Evolutionary conservation across 164 flowering plant genomes (phyloP).

Genomic region (Stephania japonica): DNA sequence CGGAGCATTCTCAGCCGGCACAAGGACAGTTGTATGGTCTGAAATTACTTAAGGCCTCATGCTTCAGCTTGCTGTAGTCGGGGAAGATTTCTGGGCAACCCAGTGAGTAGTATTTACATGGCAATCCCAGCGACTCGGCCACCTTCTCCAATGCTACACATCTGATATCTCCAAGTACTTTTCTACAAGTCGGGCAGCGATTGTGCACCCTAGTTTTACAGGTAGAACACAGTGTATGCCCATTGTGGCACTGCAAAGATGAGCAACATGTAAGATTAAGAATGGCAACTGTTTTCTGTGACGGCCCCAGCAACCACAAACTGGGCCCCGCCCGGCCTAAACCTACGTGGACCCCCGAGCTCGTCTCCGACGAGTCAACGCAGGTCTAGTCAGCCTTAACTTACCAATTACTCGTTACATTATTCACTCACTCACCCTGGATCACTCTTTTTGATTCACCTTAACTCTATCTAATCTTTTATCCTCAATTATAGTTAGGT

Average conservation of each 20-base stretch:
- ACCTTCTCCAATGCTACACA: slow-evolving; percentile 70
- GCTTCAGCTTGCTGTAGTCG: slow-evolving; percentile 56
- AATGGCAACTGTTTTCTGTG: neutral
- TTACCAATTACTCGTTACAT: no score
- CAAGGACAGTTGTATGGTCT: slow-evolving; percentile 60
- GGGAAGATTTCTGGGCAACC: slow-evolving; percentile 55
- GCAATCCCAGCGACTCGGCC: slow-evolving; percentile 56
- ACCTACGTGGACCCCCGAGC: no score
- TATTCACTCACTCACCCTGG: no score
- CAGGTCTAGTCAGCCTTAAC: no score
- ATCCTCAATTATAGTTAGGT: no score
- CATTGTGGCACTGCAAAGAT: slow-evolving; percentile 48
- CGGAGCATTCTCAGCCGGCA: slow-evolving; percentile 79
- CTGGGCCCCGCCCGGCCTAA: no score
- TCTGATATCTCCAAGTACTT: slow-evolving; percentile 58
- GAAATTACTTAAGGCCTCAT: slow-evolving; percentile 42
- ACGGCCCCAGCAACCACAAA: no score
- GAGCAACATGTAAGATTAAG: neutral
- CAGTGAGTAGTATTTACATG: slow-evolving; percentile 44
- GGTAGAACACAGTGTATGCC: slow-evolving; percentile 52
- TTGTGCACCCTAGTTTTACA: slow-evolving; percentile 52
- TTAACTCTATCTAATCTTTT: no score
- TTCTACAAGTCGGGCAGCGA: slow-evolving; percentile 53
- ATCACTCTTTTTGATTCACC: no score
- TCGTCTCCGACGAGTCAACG: no score